A percentile compares a stretch with the other conserved stretches of the same genome.
Conservation (phyloP, 345 rosid species). For the Euphorbia lathyris region DNA sequence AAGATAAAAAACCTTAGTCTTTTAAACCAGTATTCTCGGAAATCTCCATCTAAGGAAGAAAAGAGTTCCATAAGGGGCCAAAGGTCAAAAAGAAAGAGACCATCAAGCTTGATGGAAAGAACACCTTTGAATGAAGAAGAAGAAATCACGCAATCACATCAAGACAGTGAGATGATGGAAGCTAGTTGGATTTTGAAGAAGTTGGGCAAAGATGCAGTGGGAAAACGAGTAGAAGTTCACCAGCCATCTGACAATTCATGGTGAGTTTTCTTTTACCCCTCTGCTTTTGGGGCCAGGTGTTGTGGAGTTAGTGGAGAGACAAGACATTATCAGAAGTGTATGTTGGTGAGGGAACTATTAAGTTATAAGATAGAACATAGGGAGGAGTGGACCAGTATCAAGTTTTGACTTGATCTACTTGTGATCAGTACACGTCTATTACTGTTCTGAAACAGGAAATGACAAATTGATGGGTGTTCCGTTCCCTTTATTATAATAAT, state of each 20-base stretch:
- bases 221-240: constrained; percentile 89
- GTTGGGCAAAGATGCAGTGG: constrained; percentile 88
- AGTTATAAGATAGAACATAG: not conserved
- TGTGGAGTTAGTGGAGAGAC: not conserved
- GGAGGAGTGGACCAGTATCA: not conserved
- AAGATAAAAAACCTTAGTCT: constrained; percentile 74
- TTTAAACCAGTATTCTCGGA: constrained; percentile 52
- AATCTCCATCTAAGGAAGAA: constrained; percentile 54
- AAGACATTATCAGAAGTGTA: not conserved
- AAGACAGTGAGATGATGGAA: constrained; percentile 81
- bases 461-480: not conserved
- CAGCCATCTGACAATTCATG: constrained; percentile 83
- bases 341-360: not conserved
- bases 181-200: constrained; percentile 96
- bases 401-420: not conserved
- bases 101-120: constrained; percentile 57
- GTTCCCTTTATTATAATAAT: not conserved
- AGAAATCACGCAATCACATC: constrained; percentile 40
- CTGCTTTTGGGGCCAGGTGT: not conserved
- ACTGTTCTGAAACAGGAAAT: constrained; percentile 3
- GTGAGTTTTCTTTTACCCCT: constrained; percentile 36
- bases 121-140: constrained; percentile 48
- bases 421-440: not conserved
- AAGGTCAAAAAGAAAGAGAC: constrained; percentile 93
- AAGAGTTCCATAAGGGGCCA: constrained; percentile 76